Conservation (phyloP, 2,329 filamentous ascomycete genomes). For the Fusarium beomiforme region DNA sequence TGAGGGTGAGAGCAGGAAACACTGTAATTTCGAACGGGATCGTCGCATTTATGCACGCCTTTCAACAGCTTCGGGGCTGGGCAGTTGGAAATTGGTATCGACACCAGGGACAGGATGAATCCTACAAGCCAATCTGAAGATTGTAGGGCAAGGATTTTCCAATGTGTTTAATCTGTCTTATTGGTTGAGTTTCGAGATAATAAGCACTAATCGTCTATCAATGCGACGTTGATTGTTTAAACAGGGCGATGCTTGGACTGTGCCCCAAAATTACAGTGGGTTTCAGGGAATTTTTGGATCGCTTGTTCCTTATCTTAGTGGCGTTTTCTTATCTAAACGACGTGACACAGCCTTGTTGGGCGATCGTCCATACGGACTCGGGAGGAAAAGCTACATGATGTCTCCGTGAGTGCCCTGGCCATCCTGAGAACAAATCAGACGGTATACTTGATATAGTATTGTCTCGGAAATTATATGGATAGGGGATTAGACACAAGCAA, state of each 20-base stretch:
- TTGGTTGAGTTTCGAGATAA: not conserved
- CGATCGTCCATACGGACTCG: not conserved
- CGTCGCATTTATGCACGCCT: not conserved
- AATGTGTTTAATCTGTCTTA: not conserved
- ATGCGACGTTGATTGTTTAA: not conserved
- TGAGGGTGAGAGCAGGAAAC: not conserved
- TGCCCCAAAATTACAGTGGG: not conserved
- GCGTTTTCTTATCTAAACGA: not conserved
- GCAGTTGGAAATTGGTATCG: not conserved
- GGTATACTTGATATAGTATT: not conserved
- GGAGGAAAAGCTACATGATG: not conserved
- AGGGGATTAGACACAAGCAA: no score
- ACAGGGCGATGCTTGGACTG: not conserved
- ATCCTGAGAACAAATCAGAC: not conserved
- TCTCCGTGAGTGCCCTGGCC: not conserved
- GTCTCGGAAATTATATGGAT: no score
- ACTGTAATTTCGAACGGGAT: accelerated
- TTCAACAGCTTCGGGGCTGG: not conserved
- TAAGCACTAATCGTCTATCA: not conserved
- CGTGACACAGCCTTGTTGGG: not conserved
- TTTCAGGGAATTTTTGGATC: not conserved
- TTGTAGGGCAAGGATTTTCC: not conserved
- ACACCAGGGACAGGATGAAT: not conserved
- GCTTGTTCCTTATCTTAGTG: not conserved
- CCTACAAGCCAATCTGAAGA: not conserved